Evolutionary conservation across 2,329 filamentous ascomycete genomes (phyloP), one percentile per base, ranked within the genome.

Genomic region (Colletotrichum acutatum): DNA sequence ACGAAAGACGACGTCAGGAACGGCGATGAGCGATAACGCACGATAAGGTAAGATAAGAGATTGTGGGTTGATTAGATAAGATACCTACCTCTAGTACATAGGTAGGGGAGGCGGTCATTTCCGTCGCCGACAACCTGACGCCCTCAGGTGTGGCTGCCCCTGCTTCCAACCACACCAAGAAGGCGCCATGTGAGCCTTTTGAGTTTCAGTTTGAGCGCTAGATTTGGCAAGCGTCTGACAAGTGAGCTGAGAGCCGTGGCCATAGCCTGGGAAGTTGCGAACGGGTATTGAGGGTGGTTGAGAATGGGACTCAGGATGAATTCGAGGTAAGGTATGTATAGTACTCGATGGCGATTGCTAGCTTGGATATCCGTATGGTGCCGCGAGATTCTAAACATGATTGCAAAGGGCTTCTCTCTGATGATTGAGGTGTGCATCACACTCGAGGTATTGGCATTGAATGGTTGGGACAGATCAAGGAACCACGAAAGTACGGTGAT

Each of bases 211-310:
- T 32, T 26, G 52, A 53, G 54, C 42, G 30, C 24, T 12, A 22
- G 65, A 52, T 28, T 30, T 28, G 32, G 46, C 19, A 54, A 52
- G 57, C 58, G 32, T 42, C 19, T 28, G 53, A 32, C 30, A 69
- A 69, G 37, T 59, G 52, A 72, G 54, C 42, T 42, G 42, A 64
- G 53, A 72, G 70, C 70, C 69, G 69, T 72, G 59, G 68, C 59
- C 54, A 49, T 22, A 52, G 52, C 53, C 22, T 57, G 16, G 16
- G 16, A 65, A 65, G 32, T 46, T 57, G 49, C 24, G 22, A 65
- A 65, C 32, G 30, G 32, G 28, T 5, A n/a, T 26, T 11, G 32
- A 28, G 24, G 62, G 62, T 52, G 61, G 61, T 34, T 71, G 49
- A 46, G 56, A 16, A 19, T 9, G 53, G 53, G 22, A 22, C 14